Base-by-base conservation (phyloP, 177 flowering plant genomes). In the Vitis hybrid region DNA sequence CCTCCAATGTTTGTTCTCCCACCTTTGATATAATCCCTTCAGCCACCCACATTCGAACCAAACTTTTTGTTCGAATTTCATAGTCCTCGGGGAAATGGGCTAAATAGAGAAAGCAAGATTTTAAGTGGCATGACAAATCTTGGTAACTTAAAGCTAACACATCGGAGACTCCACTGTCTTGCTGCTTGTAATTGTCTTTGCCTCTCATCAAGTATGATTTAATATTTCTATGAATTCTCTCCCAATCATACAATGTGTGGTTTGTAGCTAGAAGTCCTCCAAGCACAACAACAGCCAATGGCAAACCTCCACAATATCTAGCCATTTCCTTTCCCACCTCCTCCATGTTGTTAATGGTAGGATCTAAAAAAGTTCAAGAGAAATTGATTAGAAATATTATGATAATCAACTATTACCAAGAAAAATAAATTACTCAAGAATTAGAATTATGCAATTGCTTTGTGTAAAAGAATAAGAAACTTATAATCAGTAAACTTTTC, bases 71-170 rank as follows among this genome's bases (percentile, higher is more conserved):
- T 1, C 4, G 48, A 19, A 65, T 65, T 10, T 23, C 15, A 9
- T 17, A 52, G 17, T 52, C 68, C 48, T 65, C 68, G 8, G 21
- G 57, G 1, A 65, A 65, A 12, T 52, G 57, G 2, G 57, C 18
- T 12, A 65, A 51, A 52, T 65, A 19, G 4, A 65, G 68, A 17
- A 65, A 65, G 58, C 57, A 65, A n/a, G 68, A 57, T 12, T 65
- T 65, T 57, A 65, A 21, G 1, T 52, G 18, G 48, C 14, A 51
- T 5, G 68, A 45, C 11, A 65, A 52, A n/a, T 65, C 57, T 5
- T 51, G 14, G 48, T 52, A 65, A 15, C 68, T 52, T 13, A 65
- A 23, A 26, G 18, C 68, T 51, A 65, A 52, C 21, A 65, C 45
- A 14, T 6, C 17, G 1, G 11, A 19, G 0, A 63, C 30, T 34